Evolutionary conservation across 352 stramenopile genomes (phyloP).

Genomic region (Globisporangium cylindrosporum): DNA sequence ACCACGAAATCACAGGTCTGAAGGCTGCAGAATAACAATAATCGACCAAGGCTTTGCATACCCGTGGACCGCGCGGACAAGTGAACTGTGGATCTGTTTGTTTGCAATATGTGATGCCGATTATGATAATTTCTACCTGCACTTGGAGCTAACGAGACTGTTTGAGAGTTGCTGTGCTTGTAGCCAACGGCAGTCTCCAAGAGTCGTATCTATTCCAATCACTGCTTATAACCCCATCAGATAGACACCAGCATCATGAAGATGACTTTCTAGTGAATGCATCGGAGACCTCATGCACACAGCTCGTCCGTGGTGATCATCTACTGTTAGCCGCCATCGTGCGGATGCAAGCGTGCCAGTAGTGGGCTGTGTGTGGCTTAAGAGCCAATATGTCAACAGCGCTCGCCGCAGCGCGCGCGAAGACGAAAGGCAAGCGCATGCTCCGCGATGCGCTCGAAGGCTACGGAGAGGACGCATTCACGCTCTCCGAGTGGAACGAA

Average conservation of each 20-base stretch:
- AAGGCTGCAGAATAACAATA: slow-evolving; percentile 2
- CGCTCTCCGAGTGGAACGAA: slow-evolving; percentile 53
- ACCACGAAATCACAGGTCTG: not conserved
- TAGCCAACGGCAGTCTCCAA: not conserved
- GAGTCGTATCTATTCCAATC: not conserved
- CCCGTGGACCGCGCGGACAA: not conserved
- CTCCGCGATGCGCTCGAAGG: slow-evolving; percentile 53
- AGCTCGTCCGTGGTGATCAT: not conserved
- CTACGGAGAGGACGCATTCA: slow-evolving; percentile 46
- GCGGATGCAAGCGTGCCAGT: not conserved
- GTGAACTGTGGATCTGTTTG: not conserved
- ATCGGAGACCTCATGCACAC: not conserved
- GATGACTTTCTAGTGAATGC: not conserved
- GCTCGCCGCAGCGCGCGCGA: slow-evolving; percentile 51
- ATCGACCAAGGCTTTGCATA: not conserved
- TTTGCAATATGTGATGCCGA: not conserved
- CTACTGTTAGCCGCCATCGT: not conserved
- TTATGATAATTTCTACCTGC: not conserved
- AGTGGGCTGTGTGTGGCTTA: not conserved
- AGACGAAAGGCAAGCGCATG: slow-evolving; percentile 69
- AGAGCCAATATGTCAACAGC: slow-evolving; percentile 53
- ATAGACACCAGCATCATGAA: not conserved
- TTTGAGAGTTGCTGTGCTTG: not conserved
- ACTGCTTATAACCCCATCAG: not conserved
- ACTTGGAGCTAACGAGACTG: not conserved